Evolutionary conservation across 345 rosid species (phyloP), one percentile per base, ranked within the genome.

Genomic region (Punica granatum): DNA sequence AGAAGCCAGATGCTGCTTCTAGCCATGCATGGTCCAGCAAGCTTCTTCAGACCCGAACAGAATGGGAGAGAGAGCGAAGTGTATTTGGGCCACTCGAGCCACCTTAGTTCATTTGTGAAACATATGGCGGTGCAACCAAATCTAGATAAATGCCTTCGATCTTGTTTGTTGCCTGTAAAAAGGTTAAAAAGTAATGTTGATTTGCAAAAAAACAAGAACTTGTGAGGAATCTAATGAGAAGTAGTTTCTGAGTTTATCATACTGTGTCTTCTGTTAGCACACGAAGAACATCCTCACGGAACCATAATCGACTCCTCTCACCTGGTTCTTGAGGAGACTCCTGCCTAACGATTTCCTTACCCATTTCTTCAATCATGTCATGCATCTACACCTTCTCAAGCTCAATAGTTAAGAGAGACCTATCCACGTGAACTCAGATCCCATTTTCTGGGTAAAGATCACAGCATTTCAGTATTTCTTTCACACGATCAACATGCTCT

Each of bases 311-410:
- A 0, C 64, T 78, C 34, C 67, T 65, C 65, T 71, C 42, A 32
- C 76, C 67, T 16, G 73, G 76, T 67, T 78, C 78, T 13, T 65
- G 16, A 8, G 69, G 56, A 33, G 75, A 73, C 63, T 74, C 73
- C 15, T 35, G 36, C 1, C 58, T 41, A 65, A 68, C 78, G 37
- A 71, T 76, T 21, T 77, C 76, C 6, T 64, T 70, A 26, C 83
- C 81, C 76, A 79, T 69, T 72, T 66, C 74, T 75, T 72, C 60
- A 5, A 78, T 58, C 73, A 72, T 75, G 43, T 75, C 74, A 63
- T 66, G 81, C 78, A 78, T 74, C 68, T 66, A 4, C 7, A 78
- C 33, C 31, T 30, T 65, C 23, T 41, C 35, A 31, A 14, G 14
- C 31, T 33, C 33, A 33, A 71, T 63, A 19, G 44, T 59, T 60